Conservation (phyloP, 306 rosid genomes). For the Urtica urens region DNA sequence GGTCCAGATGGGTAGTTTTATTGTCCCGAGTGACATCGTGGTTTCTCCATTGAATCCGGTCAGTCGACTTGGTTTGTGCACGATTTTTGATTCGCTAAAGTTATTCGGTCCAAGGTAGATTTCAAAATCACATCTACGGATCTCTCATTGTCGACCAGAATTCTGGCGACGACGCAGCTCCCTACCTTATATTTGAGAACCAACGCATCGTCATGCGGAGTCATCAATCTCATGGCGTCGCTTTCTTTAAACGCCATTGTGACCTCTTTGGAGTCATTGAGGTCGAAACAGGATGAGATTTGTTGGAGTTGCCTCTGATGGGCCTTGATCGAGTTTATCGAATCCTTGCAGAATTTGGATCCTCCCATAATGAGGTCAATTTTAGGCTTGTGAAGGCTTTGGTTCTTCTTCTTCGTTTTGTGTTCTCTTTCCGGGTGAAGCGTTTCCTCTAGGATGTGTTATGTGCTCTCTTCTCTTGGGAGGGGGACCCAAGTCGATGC, state of each 20-base stretch:
- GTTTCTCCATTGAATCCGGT: neutral
- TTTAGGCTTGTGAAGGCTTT: neutral
- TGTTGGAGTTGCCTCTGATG: neutral
- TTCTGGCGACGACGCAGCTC: neutral
- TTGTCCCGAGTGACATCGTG: neutral
- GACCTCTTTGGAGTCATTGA: neutral
- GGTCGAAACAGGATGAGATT: too few relatives aligned
- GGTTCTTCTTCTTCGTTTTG: neutral
- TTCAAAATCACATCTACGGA: neutral
- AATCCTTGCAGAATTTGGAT: neutral
- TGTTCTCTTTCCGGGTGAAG: neutral
- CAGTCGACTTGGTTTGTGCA: neutral
- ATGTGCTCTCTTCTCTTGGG: neutral
- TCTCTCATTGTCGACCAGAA: neutral
- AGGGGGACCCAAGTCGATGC: neutral
- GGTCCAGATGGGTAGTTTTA: neutral
- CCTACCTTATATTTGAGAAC: neutral
- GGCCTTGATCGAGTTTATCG: neutral
- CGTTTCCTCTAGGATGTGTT: neutral
- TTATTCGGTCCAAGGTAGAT: neutral
- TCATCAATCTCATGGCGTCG: neutral
- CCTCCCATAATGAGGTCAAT: neutral
- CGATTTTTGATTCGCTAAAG: neutral
- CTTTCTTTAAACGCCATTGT: neutral
- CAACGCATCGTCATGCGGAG: neutral